Percentiles rank a stretch among this genome's conserved stretches.
Evolutionary conservation across 345 rosid genomes (phyloP).

Genomic region (Lepidium aucheri): DNA sequence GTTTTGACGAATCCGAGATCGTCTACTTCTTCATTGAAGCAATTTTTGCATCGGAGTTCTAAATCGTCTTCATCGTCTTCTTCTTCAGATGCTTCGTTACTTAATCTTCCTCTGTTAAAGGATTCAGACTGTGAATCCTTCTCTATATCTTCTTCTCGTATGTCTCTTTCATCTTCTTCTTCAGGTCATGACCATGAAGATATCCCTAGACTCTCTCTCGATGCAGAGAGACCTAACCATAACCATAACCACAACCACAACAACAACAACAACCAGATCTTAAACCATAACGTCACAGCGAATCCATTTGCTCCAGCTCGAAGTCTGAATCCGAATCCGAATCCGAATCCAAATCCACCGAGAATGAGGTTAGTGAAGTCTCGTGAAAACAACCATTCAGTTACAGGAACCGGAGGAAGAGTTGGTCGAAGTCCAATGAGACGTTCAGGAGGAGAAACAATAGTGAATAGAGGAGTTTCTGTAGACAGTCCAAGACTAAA

Average conservation of each 20-base stretch:
- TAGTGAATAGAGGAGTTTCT: slow-evolving; percentile 60
- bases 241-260: neutral
- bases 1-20: slow-evolving; percentile 14
- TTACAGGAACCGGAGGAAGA: slow-evolving; percentile 8
- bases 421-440: slow-evolving; percentile 57
- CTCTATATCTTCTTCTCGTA: slow-evolving; percentile 65
- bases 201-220: slow-evolving; percentile 68
- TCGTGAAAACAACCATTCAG: slow-evolving; percentile 26
- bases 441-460: slow-evolving; percentile 25
- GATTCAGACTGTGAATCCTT: slow-evolving; percentile 61
- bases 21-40: slow-evolving; percentile 48
- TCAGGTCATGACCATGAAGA: slow-evolving; percentile 87
- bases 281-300: slow-evolving; percentile 29
- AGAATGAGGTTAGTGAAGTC: slow-evolving; percentile 67
- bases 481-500: slow-evolving; percentile 91
- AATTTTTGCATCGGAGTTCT: slow-evolving; percentile 60
- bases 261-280: neutral
- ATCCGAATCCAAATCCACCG: slow-evolving; percentile 37
- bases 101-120: slow-evolving; percentile 59
- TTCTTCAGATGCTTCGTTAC: slow-evolving; percentile 31
- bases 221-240: slow-evolving; percentile 56
- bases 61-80: slow-evolving; percentile 36
- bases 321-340: slow-evolving; percentile 34
- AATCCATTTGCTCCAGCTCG: slow-evolving; percentile 54
- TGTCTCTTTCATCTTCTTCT: slow-evolving; percentile 83